These are phyloP conservation scores for Pleurotus salmoneostramineus DNA, from an alignment of 768 basidiomycete genomes.

Conservation along the genomic window DNA sequence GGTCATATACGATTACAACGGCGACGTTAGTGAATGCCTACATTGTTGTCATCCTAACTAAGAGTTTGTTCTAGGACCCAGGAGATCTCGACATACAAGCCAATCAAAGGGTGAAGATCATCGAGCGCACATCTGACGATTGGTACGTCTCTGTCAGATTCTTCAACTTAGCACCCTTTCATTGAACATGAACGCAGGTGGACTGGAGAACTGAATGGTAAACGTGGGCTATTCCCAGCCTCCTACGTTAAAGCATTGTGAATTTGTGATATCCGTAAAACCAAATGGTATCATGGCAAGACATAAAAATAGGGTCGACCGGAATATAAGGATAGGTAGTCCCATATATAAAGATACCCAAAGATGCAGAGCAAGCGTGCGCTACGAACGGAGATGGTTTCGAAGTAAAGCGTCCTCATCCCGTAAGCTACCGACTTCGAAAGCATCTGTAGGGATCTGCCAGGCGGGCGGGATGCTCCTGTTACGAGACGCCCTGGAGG, in stretches of 20 bases:
- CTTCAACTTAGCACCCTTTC: slow-evolving; percentile 6
- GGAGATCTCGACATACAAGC: slow-evolving; percentile 61
- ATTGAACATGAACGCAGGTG: slow-evolving; percentile 42
- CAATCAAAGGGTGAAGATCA: slow-evolving; percentile 56
- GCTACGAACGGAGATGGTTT: not conserved
- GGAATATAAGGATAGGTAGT: slow-evolving; percentile 1
- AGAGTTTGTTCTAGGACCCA: slow-evolving; percentile 51
- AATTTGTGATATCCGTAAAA: slow-evolving; percentile 2
- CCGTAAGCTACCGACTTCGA: not conserved
- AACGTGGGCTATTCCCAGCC: slow-evolving; percentile 60
- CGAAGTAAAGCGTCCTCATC: slow-evolving; percentile 2
- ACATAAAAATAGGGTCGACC: not conserved
- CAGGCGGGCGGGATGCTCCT: not conserved
- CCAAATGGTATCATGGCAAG: not conserved
- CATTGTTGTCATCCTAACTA: not conserved
- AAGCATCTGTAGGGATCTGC: not conserved
- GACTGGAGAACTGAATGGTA: slow-evolving; percentile 59
- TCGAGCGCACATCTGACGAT: slow-evolving; percentile 67
- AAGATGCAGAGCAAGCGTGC: not conserved
- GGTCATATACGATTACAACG: slow-evolving; percentile 70
- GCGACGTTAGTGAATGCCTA: slow-evolving; percentile 37
- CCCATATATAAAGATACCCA: not conserved
- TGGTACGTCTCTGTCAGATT: slow-evolving; percentile 45
- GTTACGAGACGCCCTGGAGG: not conserved
- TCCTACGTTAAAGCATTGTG: slow-evolving; percentile 64